Evolutionary conservation across 495 filamentous ascomycete species (phyloP).

Genomic region (Clohesyomyces aquaticus): DNA sequence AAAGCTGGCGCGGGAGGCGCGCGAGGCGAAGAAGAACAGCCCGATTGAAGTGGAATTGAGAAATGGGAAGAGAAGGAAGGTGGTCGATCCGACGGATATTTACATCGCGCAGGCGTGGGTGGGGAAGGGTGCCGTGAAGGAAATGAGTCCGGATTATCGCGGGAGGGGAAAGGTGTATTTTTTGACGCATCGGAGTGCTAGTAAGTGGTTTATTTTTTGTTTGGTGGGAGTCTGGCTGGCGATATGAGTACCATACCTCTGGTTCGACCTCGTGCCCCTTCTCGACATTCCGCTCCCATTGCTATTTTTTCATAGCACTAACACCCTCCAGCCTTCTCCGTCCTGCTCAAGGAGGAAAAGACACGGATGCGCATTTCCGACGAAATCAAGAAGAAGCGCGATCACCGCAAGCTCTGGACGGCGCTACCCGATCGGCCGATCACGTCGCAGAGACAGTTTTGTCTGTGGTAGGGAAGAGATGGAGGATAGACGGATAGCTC

Average conservation of each 20-base stretch:
- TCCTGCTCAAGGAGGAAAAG: constrained; percentile 90
- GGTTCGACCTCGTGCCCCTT: no score
- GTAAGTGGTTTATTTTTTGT: constrained; percentile 52
- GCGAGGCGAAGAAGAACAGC: constrained; percentile 1
- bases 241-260: no score
- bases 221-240: no score
- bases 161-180: constrained; percentile 67
- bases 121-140: constrained; percentile 68
- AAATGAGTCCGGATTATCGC: constrained; percentile 59
- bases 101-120: constrained; percentile 95
- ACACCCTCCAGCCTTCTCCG: constrained; percentile 61
- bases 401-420: constrained; percentile 76
- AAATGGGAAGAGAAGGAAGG: constrained; percentile 44
- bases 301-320: background rate
- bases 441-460: constrained; percentile 80
- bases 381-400: constrained; percentile 72
- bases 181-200: constrained; percentile 68
- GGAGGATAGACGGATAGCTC: no score
- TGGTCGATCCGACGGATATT: constrained; percentile 70
- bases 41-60: constrained; percentile 47
- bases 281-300: background rate
- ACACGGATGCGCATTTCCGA: constrained; percentile 78
- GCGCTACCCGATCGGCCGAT: constrained; percentile 80
- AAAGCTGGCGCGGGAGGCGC: no score
- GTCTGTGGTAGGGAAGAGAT: constrained; percentile 94